Base-by-base conservation (phyloP, 257 asterid genomes). In the Gentiana macrophylla region DNA sequence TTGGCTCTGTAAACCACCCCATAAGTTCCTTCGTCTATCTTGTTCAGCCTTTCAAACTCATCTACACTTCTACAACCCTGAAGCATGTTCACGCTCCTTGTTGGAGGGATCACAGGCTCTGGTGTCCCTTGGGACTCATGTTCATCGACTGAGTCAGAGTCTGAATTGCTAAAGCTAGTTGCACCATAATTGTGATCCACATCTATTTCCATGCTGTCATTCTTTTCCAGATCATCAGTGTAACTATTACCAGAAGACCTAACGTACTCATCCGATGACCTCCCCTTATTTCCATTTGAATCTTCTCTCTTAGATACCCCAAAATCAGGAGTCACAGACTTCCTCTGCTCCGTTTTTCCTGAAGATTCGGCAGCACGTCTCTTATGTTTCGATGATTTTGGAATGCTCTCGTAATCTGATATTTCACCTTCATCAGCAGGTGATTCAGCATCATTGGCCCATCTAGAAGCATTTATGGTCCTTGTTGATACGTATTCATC, bases 11-110 rank as follows among this genome's bases (percentile, higher is more conserved):
- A 89, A 60, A 89, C 95, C 64, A 89, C 83, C 37, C 95, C 97
- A 55, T 89, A 89, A 4, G 95, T 89, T 35, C 97, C 97, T 79
- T 89, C 97, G 56, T 83, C 82, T 64, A 89, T 89, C 82, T 74
- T 89, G 76, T 89, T 86, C 70, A 89, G 72, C 71, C 86, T 73
- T 78, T 89, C 97, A 45, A 83, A 89, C 72, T 81, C 96, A 65
- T 80, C 73, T 35, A 88, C 96, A 69, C 81, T 80, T 62, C 96
- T 77, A 79, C 96, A 88, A 56, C 94, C 94, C 69, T 77, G 90
- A 70, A 84, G 96, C 96, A 88, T 88, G 79, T 80, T 88, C 62
- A 84, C 76, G 55, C 80, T 73, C 77, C 89, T 79, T 56, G 69
- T 75, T 12, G 79, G 79, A 47, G 84, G 83, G 37, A 61, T 73